Conservation (phyloP, 768 basidiomycete species). For the Tricholoma saponaceum region DNA sequence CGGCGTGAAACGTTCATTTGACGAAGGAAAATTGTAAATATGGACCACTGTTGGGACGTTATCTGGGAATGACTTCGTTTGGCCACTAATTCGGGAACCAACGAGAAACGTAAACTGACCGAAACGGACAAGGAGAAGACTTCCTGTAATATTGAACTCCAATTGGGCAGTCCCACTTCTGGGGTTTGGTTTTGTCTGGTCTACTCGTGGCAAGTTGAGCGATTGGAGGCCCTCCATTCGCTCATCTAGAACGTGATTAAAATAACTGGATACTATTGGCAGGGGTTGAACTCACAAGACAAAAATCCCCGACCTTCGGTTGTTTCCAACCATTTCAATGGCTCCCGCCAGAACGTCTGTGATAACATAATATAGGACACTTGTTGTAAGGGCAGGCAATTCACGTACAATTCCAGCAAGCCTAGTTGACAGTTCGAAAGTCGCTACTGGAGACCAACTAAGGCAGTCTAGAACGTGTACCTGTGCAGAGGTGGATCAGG, state of each 20-base stretch:
- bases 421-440: slow-evolving; percentile 58
- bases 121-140: slow-evolving; percentile 66
- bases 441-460: slow-evolving; percentile 67
- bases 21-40: slow-evolving; percentile 68
- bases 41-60: slow-evolving; percentile 59
- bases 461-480: slow-evolving; percentile 71
- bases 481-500: slow-evolving; percentile 30
- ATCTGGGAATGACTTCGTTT: slow-evolving; percentile 34
- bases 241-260: slow-evolving; percentile 46
- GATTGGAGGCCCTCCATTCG: slow-evolving; percentile 53
- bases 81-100: not conserved
- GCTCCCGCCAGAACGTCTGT: slow-evolving; percentile 85
- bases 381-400: not conserved
- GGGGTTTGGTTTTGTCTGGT: slow-evolving; percentile 58
- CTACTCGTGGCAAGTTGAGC: slow-evolving; percentile 45
- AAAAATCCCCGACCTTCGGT: slow-evolving; percentile 85
- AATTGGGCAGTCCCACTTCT: slow-evolving; percentile 70
- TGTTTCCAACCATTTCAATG: slow-evolving; percentile 76
- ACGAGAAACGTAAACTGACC: slow-evolving; percentile 37
- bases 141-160: slow-evolving; percentile 79
- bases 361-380: not conserved
- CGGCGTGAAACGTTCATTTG: slow-evolving; percentile 54
- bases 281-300: slow-evolving; percentile 53
- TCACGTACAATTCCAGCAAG: slow-evolving; percentile 56
- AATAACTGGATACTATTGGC: not conserved